A percentile compares a stretch with the other conserved stretches of the same genome.
Conservation (phyloP, 2,329 filamentous ascomycete genomes). For the Diaporthe sp. region DNA sequence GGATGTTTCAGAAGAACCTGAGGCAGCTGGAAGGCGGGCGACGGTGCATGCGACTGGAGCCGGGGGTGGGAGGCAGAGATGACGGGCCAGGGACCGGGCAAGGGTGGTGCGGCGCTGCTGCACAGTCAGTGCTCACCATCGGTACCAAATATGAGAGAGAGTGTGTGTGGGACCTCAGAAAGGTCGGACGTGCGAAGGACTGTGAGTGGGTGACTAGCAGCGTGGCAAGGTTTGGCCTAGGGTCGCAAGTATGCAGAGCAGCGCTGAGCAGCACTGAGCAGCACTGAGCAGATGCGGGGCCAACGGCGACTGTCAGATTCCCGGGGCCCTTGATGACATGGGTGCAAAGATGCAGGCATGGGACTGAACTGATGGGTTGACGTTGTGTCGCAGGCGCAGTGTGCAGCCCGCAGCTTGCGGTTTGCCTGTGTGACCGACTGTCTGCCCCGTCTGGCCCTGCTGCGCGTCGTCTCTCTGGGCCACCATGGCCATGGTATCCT, state of each 20-base stretch:
- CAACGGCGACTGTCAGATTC: constrained; percentile 23
- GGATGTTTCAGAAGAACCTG: constrained; percentile 36
- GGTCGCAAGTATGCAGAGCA: constrained; percentile 11
- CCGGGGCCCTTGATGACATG: background rate
- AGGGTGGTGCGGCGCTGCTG: constrained; percentile 9
- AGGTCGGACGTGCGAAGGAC: constrained; percentile 22
- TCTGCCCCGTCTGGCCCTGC: background rate
- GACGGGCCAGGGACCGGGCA: constrained; percentile 13
- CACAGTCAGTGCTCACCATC: background rate
- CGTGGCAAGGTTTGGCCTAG: constrained; percentile 13
- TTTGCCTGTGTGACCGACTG: background rate
- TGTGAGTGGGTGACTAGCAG: constrained; percentile 20
- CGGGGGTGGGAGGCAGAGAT: constrained; percentile 16
- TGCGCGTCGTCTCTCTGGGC: background rate
- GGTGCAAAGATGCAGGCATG: constrained; percentile 6
- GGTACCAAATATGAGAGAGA: background rate
- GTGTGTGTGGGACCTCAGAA: background rate
- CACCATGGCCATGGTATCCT: background rate
- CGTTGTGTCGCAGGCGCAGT: constrained; percentile 23
- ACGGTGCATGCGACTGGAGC: constrained; percentile 13
- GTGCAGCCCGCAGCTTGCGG: constrained; percentile 1
- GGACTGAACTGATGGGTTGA: constrained; percentile 22
- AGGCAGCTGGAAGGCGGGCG: constrained; percentile 29
- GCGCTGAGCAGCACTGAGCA: background rate
- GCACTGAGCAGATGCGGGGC: constrained; percentile 15